Evolutionary conservation across 202 grass and related monocot species (phyloP).

Genomic region (Carex sylvatica): DNA sequence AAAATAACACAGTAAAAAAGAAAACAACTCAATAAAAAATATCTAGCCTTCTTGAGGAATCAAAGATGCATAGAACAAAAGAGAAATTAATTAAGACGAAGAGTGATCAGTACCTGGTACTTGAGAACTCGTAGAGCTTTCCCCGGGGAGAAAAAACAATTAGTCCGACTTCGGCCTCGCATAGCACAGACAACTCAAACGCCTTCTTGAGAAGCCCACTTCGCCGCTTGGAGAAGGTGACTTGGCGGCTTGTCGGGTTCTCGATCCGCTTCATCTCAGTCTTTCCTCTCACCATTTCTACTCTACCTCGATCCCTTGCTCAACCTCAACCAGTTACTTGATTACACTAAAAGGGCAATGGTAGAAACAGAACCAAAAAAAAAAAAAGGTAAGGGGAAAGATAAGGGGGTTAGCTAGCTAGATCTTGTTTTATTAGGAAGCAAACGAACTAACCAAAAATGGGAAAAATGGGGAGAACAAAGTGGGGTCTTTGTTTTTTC

Average conservation of each 20-base stretch:
- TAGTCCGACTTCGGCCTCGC: slow-evolving; percentile 20
- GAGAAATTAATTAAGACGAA: neutral
- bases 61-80: neutral
- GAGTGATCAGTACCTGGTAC: slow-evolving; percentile 9
- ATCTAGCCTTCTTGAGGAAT: neutral
- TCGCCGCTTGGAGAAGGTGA: slow-evolving; percentile 28
- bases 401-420: neutral
- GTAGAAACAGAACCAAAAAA: too few relatives aligned
- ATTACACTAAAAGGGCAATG: neutral
- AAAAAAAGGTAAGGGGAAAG: neutral
- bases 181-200: slow-evolving; percentile 23
- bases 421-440: slow-evolving; percentile 17
- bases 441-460: slow-evolving; percentile 13
- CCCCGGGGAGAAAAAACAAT: slow-evolving; percentile 21
- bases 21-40: neutral
- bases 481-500: slow-evolving; percentile 13
- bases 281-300: slow-evolving; percentile 31
- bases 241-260: slow-evolving; percentile 29
- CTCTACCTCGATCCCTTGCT: neutral
- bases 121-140: slow-evolving; percentile 24
- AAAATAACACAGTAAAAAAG: neutral
- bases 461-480: neutral
- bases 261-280: slow-evolving; percentile 28
- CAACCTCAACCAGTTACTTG: neutral
- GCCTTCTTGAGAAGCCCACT: slow-evolving; percentile 30